Evolutionary conservation across 306 rosid species (phyloP).

Genomic region (Trifolium subterraneum): DNA sequence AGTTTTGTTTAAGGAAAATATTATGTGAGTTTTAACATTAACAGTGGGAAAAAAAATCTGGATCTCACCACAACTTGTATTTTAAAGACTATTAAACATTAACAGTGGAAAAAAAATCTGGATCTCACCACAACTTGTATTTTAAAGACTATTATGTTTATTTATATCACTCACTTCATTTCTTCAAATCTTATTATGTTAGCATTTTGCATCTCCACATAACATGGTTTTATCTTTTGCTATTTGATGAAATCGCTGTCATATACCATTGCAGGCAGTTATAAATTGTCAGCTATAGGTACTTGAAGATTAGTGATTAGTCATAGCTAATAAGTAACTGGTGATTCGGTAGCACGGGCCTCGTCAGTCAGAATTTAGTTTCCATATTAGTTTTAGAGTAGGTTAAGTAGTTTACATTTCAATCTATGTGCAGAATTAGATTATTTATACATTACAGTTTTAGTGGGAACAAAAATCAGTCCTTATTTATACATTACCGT

Average conservation of each 20-base stretch:
- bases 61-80: too few species aligned
- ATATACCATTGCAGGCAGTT: neutral
- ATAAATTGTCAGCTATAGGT: neutral
- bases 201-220: neutral
- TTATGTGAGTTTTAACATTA: too few species aligned
- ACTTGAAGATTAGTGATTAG: neutral
- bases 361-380: too few species aligned
- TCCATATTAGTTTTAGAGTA: neutral
- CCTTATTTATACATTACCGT: neutral
- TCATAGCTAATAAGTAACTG: too few species aligned
- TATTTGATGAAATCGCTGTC: slow-evolving; percentile 10
- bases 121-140: too few species aligned
- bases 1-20: too few species aligned
- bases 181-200: neutral
- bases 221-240: neutral
- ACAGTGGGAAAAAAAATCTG: too few species aligned
- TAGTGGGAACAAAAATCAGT: slow-evolving; percentile 15
- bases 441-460: slow-evolving; percentile 13
- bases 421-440: neutral
- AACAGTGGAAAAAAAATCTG: too few species aligned
- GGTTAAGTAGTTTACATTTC: slow-evolving; percentile 3
- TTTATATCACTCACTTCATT: neutral
- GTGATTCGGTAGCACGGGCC: too few species aligned
- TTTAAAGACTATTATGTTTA: too few species aligned
- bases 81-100: too few species aligned